phyloP scores from a whole-genome alignment of 306 rosid species.

The Cicer cuneatum region DNA sequence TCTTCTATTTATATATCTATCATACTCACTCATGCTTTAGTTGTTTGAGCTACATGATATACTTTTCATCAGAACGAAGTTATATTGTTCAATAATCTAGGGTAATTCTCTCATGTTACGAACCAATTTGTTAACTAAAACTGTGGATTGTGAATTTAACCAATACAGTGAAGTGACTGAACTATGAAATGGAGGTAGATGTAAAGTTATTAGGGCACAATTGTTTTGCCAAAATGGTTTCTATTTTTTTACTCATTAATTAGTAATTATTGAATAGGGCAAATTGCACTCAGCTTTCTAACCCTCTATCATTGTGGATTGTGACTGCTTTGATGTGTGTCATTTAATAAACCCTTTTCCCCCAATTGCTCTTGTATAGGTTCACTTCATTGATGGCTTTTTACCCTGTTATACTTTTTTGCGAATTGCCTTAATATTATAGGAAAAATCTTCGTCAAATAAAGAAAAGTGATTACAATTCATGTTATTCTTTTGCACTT shows the following conservation, averaged over 20 bases:
- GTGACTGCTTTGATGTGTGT: conserved; percentile 35
- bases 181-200: not conserved
- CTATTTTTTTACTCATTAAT: not conserved
- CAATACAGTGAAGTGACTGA: not conserved
- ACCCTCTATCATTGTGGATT: conserved; percentile 7
- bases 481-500: conserved; percentile 21
- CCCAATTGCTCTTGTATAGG: not conserved
- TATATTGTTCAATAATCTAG: not conserved
- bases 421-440: conserved; percentile 7
- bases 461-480: not conserved
- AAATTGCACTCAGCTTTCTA: not conserved
- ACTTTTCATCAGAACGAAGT: conserved; percentile 5
- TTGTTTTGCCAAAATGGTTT: not conserved
- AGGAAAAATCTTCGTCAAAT: not conserved
- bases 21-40: conserved; percentile 2
- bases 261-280: not conserved
- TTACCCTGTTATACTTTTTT: conserved; percentile 2
- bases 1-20: not conserved
- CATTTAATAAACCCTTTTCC: conserved; percentile 9
- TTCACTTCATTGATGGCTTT: not conserved
- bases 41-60: conserved; percentile 17
- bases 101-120: not conserved
- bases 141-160: not conserved
- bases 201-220: not conserved
- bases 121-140: not conserved